Conservation (phyloP, 1,284 basidiomycete genomes). For the Sporisorium scitamineum region DNA sequence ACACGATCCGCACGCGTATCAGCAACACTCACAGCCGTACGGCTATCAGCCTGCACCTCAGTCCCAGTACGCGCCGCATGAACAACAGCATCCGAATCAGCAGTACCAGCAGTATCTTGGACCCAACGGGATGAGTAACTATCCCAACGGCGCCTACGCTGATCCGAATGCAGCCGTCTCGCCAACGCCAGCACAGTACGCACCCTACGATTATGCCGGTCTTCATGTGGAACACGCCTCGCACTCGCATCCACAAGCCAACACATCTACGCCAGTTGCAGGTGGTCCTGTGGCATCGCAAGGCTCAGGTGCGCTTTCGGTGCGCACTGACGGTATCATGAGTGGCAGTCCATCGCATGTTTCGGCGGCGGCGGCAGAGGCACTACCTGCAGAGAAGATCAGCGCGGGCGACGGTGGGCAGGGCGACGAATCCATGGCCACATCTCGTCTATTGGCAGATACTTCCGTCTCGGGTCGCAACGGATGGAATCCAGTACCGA, state of each 20-base stretch:
- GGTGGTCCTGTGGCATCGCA: constrained; percentile 6
- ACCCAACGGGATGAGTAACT: neutral
- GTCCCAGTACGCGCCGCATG: constrained; percentile 3
- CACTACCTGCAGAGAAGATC: constrained; percentile 1
- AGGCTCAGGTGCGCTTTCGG: constrained; percentile 19
- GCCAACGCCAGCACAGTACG: constrained; percentile 15
- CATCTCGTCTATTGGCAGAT: constrained; percentile 27
- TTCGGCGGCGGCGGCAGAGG: neutral
- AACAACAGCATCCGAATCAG: constrained; percentile 2
- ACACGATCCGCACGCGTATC: constrained; percentile 13
- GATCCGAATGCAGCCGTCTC: constrained; percentile 18
- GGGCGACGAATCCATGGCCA: constrained; percentile 22
- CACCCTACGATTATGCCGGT: constrained; percentile 14
- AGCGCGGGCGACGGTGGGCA: constrained; percentile 5
- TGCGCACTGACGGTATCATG: constrained; percentile 31
- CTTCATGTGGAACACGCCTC: constrained; percentile 2
- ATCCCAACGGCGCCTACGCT: constrained; percentile 19
- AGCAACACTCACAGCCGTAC: constrained; percentile 2
- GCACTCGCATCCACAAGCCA: constrained; percentile 8
- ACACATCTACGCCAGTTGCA: constrained; percentile 6
- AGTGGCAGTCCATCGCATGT: constrained; percentile 6
- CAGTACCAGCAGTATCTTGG: constrained; percentile 11
- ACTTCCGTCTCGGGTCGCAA: constrained; percentile 31
- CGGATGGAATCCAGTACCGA: constrained; percentile 31
- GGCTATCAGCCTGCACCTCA: neutral